Evolutionary conservation across 192 early-diverging fungal species (phyloP).

Genomic region (Backusella psychrophila): DNA sequence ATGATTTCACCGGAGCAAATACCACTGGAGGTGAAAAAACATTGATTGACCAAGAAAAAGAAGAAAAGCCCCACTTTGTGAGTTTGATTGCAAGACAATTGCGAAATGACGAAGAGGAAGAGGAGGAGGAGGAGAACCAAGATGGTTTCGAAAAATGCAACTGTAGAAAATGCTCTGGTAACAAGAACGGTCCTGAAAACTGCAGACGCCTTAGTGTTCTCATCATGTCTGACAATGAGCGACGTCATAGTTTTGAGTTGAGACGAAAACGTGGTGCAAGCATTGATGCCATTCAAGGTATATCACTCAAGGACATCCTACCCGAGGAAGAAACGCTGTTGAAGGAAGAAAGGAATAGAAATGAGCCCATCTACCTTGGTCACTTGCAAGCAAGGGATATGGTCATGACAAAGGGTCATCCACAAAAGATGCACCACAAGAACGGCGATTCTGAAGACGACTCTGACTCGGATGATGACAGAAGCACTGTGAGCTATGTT

Average conservation of each 20-base stretch:
- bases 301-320: not conserved
- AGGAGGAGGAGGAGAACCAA: not conserved
- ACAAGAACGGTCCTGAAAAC: not conserved
- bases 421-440: no score
- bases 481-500: conserved; percentile 1
- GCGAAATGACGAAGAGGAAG: not conserved
- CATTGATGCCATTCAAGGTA: conserved; percentile 12
- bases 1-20: not conserved
- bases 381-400: conserved; percentile 7
- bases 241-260: conserved; percentile 22
- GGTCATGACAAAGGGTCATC: not conserved
- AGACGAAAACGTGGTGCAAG: conserved; percentile 29
- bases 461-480: conserved; percentile 12
- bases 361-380: conserved; percentile 11
- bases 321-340: not conserved
- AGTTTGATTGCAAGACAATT: conserved; percentile 30
- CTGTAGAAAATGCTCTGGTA: conserved; percentile 9
- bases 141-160: conserved; percentile 17
- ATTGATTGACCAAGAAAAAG: not conserved
- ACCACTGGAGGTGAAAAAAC: not conserved
- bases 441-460: not conserved
- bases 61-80: conserved; percentile 12
- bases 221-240: conserved; percentile 3
- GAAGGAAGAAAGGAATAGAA: not conserved
- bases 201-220: conserved; percentile 25